Percentiles rank a stretch among this genome's conserved stretches.
phyloP scores from a whole-genome alignment of 768 basidiomycete species.

The Mycena olivaceomarginata region DNA sequence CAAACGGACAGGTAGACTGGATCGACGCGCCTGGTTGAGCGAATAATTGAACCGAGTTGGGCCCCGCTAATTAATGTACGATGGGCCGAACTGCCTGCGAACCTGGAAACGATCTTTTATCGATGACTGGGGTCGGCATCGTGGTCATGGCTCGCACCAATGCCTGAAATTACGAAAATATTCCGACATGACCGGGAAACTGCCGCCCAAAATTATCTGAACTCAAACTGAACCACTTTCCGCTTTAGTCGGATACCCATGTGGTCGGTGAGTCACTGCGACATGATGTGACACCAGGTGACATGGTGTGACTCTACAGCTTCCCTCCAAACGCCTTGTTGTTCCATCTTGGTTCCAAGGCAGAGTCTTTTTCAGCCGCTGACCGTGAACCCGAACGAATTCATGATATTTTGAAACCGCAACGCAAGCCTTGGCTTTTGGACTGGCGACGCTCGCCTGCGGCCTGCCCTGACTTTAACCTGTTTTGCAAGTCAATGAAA shows the following conservation, averaged over 20 bases:
- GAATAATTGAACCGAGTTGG: neutral
- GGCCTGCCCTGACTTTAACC: conserved; percentile 21
- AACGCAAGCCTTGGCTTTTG: neutral
- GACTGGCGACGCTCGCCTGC: neutral
- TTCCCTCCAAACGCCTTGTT: neutral
- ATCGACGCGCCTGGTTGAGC: conserved; percentile 34
- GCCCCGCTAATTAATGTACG: neutral
- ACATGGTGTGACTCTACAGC: neutral
- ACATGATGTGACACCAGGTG: neutral
- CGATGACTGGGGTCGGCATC: no score
- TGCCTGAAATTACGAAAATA: neutral
- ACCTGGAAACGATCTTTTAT: no score
- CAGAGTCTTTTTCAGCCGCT: neutral
- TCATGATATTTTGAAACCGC: neutral
- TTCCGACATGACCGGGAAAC: neutral
- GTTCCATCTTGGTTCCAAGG: neutral
- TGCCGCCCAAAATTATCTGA: neutral
- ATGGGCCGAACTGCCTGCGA: no score
- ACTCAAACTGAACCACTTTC: neutral
- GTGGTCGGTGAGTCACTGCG: conserved; percentile 9
- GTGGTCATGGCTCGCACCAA: no score
- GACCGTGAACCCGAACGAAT: no score
- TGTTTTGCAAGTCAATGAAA: conserved; percentile 8
- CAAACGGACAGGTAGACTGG: conserved; percentile 1
- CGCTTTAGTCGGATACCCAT: conserved; percentile 15